Conservation (phyloP, 2,329 filamentous ascomycete species). For the Monosporascus cannonballus region DNA sequence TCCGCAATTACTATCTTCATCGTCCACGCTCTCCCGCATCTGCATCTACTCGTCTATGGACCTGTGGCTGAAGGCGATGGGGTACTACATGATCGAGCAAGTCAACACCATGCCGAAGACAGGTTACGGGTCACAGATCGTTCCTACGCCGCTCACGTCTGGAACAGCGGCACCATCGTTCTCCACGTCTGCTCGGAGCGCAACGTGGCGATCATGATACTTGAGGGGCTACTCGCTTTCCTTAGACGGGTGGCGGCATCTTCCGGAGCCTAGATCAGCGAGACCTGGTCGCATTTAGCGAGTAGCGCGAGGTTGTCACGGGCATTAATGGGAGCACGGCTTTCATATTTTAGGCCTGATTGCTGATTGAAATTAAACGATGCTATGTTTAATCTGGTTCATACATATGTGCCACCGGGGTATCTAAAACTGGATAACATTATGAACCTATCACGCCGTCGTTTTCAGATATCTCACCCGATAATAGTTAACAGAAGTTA, state of each 20-base stretch:
- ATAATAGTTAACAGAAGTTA: no score
- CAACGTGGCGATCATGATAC: constrained; percentile 28
- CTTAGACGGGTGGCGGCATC: constrained; percentile 27
- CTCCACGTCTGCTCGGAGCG: constrained; percentile 28
- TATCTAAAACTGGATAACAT: no score
- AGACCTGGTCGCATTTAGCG: constrained; percentile 38
- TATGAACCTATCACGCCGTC: no score
- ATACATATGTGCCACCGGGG: no score
- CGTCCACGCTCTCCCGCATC: constrained; percentile 27
- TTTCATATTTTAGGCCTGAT: constrained; percentile 38
- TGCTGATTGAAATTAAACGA: constrained; percentile 19
- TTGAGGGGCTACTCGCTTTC: constrained; percentile 30
- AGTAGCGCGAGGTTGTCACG: constrained; percentile 42
- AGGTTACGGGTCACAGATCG: constrained; percentile 31
- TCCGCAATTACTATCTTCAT: constrained; percentile 26
- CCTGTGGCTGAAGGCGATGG: constrained; percentile 26
- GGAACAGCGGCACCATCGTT: constrained; percentile 37
- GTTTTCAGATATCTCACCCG: no score
- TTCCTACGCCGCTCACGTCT: constrained; percentile 49
- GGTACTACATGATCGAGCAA: constrained; percentile 28
- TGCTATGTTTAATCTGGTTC: no score
- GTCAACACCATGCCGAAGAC: constrained; percentile 47
- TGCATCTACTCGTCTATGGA: constrained; percentile 31
- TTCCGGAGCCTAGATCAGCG: constrained; percentile 41
- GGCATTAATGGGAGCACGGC: constrained; percentile 40